Conservation (phyloP, 208 protist species). For the Endotrypanum monterogeii region DNA sequence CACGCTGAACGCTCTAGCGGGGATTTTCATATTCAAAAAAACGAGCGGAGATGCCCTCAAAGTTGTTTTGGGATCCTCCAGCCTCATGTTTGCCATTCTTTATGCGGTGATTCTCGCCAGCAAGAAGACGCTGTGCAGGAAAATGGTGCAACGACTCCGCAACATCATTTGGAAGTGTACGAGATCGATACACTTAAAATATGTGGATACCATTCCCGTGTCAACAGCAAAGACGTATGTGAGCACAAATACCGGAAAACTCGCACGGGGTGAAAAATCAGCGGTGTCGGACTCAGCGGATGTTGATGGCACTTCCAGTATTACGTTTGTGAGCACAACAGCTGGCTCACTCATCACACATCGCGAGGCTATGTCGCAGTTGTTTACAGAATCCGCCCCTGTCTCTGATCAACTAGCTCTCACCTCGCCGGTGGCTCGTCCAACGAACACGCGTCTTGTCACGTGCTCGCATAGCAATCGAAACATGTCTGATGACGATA, state of each 20-base stretch:
- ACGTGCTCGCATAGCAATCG: conserved; percentile 50
- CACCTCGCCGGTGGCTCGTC: conserved; percentile 32
- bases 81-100: conserved; percentile 38
- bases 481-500: conserved; percentile 39
- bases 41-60: conserved; percentile 25
- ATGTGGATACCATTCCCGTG: conserved; percentile 19
- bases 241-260: background rate
- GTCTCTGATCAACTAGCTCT: conserved; percentile 16
- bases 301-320: background rate
- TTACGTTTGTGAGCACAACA: conserved; percentile 27
- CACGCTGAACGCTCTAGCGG: conserved; percentile 26
- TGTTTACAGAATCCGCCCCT: conserved; percentile 24
- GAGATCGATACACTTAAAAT: background rate
- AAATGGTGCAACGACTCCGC: conserved; percentile 6
- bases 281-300: background rate
- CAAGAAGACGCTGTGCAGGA: conserved; percentile 14
- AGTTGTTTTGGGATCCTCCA: conserved; percentile 42
- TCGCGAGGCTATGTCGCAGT: conserved; percentile 23
- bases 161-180: background rate
- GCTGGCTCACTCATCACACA: conserved; percentile 27
- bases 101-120: conserved; percentile 31
- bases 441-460: conserved; percentile 34
- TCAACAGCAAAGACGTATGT: conserved; percentile 16
- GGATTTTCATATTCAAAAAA: conserved; percentile 30
- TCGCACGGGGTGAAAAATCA: background rate